Percentiles rank a stretch among this genome's conserved stretches.
Evolutionary conservation across 352 stramenopile genomes (phyloP).

Genomic region (Phytopythium delawarense): DNA sequence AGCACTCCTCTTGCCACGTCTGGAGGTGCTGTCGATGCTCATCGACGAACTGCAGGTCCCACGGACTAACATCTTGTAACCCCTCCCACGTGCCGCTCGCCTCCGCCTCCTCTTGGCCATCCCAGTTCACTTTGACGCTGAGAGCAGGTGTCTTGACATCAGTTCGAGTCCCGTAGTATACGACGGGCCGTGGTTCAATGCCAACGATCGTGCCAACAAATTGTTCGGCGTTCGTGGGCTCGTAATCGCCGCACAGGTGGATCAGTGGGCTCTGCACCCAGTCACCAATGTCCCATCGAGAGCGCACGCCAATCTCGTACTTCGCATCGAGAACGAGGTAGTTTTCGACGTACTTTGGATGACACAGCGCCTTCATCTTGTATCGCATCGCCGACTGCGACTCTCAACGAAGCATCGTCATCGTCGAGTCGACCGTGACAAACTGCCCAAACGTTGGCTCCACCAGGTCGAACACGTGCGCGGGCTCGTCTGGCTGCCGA

Average conservation of each 20-base stretch:
- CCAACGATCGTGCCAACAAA: neutral
- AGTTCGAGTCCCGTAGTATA: neutral
- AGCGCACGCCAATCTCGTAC: conserved; percentile 1
- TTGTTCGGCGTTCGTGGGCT: neutral
- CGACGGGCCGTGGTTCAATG: neutral
- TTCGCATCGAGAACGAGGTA: neutral
- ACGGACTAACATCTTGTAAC: neutral
- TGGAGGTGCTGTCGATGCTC: neutral
- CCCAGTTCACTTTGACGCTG: neutral
- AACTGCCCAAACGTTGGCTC: conserved; percentile 3
- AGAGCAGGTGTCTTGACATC: neutral
- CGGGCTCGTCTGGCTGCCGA: neutral
- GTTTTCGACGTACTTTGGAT: neutral
- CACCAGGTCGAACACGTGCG: neutral
- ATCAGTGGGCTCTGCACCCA: neutral
- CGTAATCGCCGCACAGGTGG: neutral
- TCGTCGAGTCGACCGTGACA: neutral
- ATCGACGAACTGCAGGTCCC: neutral
- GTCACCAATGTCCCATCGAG: conserved; percentile 2
- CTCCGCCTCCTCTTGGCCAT: neutral
- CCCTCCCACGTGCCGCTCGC: too few species aligned
- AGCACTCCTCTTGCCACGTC: neutral
- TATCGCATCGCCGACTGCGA: neutral
- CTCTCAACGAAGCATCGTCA: neutral
- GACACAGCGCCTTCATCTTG: neutral